Base-by-base conservation (phyloP, 768 basidiomycete species). In the Steccherinum ochraceum region DNA sequence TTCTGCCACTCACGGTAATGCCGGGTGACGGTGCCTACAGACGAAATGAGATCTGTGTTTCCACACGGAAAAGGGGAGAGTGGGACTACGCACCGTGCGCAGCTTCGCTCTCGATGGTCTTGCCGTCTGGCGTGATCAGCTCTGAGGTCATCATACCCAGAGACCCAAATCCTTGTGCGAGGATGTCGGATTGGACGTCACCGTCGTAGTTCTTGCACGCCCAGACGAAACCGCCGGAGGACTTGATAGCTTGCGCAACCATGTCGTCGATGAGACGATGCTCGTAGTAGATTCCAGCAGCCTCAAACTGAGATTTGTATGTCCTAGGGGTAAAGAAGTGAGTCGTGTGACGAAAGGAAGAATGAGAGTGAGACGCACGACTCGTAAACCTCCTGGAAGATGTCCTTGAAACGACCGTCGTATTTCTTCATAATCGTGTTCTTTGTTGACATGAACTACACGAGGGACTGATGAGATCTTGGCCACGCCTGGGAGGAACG, bases 81-180 rank as follows among this genome's bases (percentile, higher is more conserved):
- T 21, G 13, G 66, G 25, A 58, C 58, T 62, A 62, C n/a, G n/a
- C n/a, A 68, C 92, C 95, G 66, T 99, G 95, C 11, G 95, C 95
- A 45, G 96, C 96, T 70, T 99, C 96, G 58, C 86, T 84, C 70
- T 99, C 96, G 65, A 97, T 84, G 48, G 89, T 78, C 64, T 84
- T 73, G 21, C 96, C 96, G 62, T 96, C 93, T 26, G 96, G 95
- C 2, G 95, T 96, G 66, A 96, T 82, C 51, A 96, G 78, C 66
- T 97, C 94, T 40, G 81, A 85, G 18, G 93, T 96, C 96, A 99
- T 99, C 92, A 99, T 95, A 20, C 96, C 96, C 42, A 99, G 74
- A 43, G 80, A 84, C 52, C 96, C 96, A 65, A 96, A 99, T 52
- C 96, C 96, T 71, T 98, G 96, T 0, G 95, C 95, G 53, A 98